Conservation (phyloP, 2,329 filamentous ascomycete species). For the Colletotrichum trifolii region DNA sequence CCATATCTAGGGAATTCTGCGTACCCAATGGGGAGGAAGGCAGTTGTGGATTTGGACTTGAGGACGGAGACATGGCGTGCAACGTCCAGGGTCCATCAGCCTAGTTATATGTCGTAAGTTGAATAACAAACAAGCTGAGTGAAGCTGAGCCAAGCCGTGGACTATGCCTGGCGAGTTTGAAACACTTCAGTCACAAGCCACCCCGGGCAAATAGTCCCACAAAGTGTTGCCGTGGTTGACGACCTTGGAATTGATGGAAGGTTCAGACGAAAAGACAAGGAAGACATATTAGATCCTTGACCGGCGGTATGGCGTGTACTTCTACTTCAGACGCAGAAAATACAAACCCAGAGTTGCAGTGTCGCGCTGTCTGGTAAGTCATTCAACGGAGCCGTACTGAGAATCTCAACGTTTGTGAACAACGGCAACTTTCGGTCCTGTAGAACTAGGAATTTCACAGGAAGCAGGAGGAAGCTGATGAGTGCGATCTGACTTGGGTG, state of each 20-base stretch:
- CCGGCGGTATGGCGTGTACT: too few species aligned
- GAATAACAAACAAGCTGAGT: slow-evolving; percentile 6
- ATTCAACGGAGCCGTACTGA: too few species aligned
- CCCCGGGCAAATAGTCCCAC: slow-evolving; percentile 11
- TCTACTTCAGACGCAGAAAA: too few species aligned
- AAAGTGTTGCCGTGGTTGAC: slow-evolving; percentile 12
- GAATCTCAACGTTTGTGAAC: too few species aligned
- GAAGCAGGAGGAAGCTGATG: too few species aligned
- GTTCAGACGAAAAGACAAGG: slow-evolving; percentile 14
- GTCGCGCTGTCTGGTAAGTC: too few species aligned
- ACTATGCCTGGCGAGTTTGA: slow-evolving; percentile 27
- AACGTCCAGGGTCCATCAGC: not conserved
- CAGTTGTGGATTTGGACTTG: not conserved
- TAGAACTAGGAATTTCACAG: too few species aligned
- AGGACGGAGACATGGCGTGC: too few species aligned
- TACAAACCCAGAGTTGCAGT: too few species aligned
- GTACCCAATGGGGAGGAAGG: not conserved
- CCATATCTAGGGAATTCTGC: slow-evolving; percentile 29
- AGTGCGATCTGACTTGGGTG: too few species aligned
- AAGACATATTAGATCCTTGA: too few species aligned
- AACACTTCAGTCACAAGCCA: slow-evolving; percentile 26
- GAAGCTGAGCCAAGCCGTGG: slow-evolving; percentile 16
- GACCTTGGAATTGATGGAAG: slow-evolving; percentile 12
- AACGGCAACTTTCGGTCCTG: too few species aligned
- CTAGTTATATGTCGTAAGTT: slow-evolving; percentile 7